phyloP scores from a whole-genome alignment of 768 basidiomycete genomes.

The Mycena sanguinolenta region DNA sequence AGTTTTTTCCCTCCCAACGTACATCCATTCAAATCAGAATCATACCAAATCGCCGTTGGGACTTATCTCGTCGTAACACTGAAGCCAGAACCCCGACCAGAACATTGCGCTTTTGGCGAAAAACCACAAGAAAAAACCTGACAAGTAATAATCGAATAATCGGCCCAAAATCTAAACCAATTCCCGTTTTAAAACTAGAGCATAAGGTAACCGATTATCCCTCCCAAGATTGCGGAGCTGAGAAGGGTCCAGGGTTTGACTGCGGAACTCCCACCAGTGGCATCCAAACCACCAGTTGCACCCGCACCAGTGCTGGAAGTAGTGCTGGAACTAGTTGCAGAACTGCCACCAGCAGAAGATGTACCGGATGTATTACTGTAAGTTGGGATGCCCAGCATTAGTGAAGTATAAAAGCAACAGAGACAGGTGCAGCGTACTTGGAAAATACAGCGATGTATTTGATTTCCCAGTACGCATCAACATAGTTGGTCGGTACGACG shows the following conservation, averaged over 20 bases:
- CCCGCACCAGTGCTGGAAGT: too few relatives aligned
- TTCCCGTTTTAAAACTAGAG: background rate
- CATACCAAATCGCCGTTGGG: too few relatives aligned
- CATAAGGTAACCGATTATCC: background rate
- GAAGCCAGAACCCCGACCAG: too few relatives aligned
- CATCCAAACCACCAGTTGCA: too few relatives aligned
- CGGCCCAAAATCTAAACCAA: background rate
- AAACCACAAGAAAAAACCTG: background rate
- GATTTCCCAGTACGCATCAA: slow-evolving; percentile 57
- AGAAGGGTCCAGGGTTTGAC: slow-evolving; percentile 3
- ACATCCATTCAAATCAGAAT: too few relatives aligned
- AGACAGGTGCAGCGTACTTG: slow-evolving; percentile 13
- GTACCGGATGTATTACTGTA: slow-evolving; percentile 5
- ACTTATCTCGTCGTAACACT: too few relatives aligned
- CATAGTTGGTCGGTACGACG: slow-evolving; percentile 47
- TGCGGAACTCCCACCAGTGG: background rate
- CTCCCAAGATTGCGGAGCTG: slow-evolving; percentile 6
- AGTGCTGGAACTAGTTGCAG: too few relatives aligned
- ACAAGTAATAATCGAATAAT: background rate
- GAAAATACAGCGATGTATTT: slow-evolving; percentile 52
- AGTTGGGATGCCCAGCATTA: background rate
- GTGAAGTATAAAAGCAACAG: background rate
- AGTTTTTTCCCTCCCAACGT: too few relatives aligned
- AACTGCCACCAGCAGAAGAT: too few relatives aligned
- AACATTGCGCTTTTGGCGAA: background rate